Evolutionary conservation across 1,284 basidiomycete species (phyloP).

Genomic region (Moniliophthora roreri): DNA sequence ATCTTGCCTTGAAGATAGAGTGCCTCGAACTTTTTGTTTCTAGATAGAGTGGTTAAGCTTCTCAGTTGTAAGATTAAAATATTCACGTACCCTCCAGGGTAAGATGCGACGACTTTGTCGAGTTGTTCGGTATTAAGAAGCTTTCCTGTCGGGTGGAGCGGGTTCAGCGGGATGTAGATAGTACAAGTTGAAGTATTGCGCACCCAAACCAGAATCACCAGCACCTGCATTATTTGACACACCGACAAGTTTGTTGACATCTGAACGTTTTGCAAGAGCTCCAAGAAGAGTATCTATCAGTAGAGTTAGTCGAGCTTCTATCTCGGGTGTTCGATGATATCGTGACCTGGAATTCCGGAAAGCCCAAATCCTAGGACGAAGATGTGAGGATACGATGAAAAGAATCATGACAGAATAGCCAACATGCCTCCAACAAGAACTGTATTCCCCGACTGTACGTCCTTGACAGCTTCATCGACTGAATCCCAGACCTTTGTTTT

Average conservation of each 20-base stretch:
- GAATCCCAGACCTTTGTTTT: constrained; percentile 80
- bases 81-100: constrained; percentile 75
- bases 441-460: constrained; percentile 77
- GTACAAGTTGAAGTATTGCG: constrained; percentile 18
- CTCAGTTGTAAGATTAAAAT: not conserved
- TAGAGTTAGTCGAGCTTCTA: not conserved
- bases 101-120: constrained; percentile 84
- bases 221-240: constrained; percentile 92
- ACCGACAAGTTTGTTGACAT: constrained; percentile 74
- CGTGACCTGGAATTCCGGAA: constrained; percentile 71
- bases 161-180: not conserved
- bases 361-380: constrained; percentile 70
- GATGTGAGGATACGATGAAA: constrained; percentile 3
- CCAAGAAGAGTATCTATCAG: constrained; percentile 76
- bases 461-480: constrained; percentile 80
- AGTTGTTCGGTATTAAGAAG: constrained; percentile 79
- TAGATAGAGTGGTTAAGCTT: constrained; percentile 26
- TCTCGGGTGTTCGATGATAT: not conserved
- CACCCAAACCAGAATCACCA: constrained; percentile 78
- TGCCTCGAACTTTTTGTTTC: constrained; percentile 77
- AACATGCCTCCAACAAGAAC: constrained; percentile 79
- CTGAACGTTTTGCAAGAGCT: constrained; percentile 75
- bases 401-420: not conserved
- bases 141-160: constrained; percentile 51
- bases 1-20: constrained; percentile 83